Conservation (phyloP, 192 early-diverging fungal species). For the Rhizophagus sp. region DNA sequence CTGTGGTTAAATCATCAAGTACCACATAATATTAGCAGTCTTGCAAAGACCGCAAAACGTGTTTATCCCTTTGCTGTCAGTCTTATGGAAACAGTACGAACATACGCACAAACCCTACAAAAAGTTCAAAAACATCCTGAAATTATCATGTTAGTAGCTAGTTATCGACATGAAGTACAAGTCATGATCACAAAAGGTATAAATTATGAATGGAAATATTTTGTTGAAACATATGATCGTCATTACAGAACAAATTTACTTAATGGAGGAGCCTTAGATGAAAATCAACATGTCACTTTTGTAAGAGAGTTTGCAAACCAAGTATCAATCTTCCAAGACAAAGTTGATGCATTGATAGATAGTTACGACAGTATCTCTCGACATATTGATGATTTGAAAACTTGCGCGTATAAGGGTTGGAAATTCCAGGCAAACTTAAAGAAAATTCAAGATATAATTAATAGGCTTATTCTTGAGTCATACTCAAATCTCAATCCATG, state of each 20-base stretch:
- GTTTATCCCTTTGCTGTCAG: slow-evolving; percentile 99
- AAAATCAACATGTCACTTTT: slow-evolving; percentile 89
- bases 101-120: slow-evolving; percentile 84
- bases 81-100: slow-evolving; percentile 92
- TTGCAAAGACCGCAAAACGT: slow-evolving; percentile 93
- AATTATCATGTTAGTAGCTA: slow-evolving; percentile 81
- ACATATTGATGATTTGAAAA: slow-evolving; percentile 80
- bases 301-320: slow-evolving; percentile 91
- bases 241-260: slow-evolving; percentile 43
- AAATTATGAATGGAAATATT: slow-evolving; percentile 91
- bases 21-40: slow-evolving; percentile 84
- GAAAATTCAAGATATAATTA: slow-evolving; percentile 89
- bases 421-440: slow-evolving; percentile 70
- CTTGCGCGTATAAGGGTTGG: slow-evolving; percentile 72
- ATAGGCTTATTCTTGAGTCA: slow-evolving; percentile 89
- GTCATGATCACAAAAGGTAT: slow-evolving; percentile 76
- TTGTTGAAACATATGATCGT: slow-evolving; percentile 73
- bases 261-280: slow-evolving; percentile 47
- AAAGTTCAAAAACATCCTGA: slow-evolving; percentile 76
- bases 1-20: slow-evolving; percentile 95
- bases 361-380: slow-evolving; percentile 83
- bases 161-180: slow-evolving; percentile 95
- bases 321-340: slow-evolving; percentile 95
- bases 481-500: slow-evolving; percentile 94
- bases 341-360: slow-evolving; percentile 79